phyloP scores from a whole-genome alignment of 176 grass and related monocot genomes.

The Triticum urartu region DNA sequence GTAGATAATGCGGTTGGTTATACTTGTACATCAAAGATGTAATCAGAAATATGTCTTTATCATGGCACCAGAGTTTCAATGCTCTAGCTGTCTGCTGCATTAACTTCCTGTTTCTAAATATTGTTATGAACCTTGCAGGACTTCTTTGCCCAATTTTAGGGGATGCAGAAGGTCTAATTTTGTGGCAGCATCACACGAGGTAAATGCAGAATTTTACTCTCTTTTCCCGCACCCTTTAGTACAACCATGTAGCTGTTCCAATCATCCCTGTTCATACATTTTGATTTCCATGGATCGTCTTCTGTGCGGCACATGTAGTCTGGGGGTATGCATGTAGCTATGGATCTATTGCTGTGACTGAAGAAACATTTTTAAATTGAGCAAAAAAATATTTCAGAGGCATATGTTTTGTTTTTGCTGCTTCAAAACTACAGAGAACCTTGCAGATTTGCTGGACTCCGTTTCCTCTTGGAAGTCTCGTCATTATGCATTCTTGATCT shows the following conservation, averaged over 20 bases:
- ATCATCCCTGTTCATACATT: not conserved
- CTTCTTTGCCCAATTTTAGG: constrained; percentile 53
- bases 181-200: constrained; percentile 31
- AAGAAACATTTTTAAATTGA: not conserved
- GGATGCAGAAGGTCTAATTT: constrained; percentile 40
- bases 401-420: not conserved
- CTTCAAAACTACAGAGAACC: not conserved
- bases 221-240: not conserved
- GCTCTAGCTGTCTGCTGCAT: not conserved
- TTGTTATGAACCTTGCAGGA: constrained; percentile 28
- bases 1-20: constrained; percentile 1
- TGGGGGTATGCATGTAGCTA: not conserved
- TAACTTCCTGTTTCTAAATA: constrained; percentile 3
- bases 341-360: not conserved
- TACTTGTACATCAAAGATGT: not conserved
- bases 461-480: not conserved
- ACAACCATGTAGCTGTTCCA: not conserved
- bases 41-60: not conserved
- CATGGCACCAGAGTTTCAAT: not conserved
- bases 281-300: not conserved
- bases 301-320: not conserved
- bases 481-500: not conserved
- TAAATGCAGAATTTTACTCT: constrained; percentile 21
- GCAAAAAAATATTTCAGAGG: not conserved
- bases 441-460: not conserved